Conservation (phyloP, 441 rosid genomes). For the Euphorbia neoarborescens region DNA sequence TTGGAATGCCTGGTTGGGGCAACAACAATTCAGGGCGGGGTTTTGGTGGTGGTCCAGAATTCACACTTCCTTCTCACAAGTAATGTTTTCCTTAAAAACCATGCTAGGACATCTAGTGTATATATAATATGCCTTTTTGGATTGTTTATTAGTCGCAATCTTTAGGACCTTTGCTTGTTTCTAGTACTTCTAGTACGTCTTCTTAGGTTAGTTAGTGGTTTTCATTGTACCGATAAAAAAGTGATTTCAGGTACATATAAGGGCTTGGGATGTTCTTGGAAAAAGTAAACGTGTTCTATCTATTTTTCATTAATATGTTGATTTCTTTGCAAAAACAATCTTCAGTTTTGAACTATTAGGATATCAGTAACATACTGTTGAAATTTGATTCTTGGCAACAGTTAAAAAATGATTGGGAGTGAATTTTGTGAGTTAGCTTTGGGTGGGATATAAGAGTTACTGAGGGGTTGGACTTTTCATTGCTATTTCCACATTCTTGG, state of each 20-base stretch:
- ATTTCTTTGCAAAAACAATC: background rate
- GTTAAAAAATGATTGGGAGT: no score
- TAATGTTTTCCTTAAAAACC: constrained; percentile 30
- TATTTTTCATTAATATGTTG: background rate
- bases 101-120: constrained; percentile 10
- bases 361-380: no score
- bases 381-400: no score
- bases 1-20: constrained; percentile 59
- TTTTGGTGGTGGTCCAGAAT: constrained; percentile 65
- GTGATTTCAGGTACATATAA: background rate
- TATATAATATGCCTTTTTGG: background rate
- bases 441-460: no score
- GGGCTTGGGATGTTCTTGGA: no score
- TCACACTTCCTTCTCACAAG: constrained; percentile 98
- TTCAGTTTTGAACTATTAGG: background rate
- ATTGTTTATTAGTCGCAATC: background rate
- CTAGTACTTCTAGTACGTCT: background rate
- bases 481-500: background rate
- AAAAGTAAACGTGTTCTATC: no score
- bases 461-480: background rate
- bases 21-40: constrained; percentile 59
- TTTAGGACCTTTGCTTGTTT: background rate
- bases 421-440: no score
- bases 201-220: background rate
- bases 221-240: background rate